These are phyloP conservation scores for Pezicula neosporulosa DNA, from an alignment of 2,329 filamentous ascomycete species.

Conservation along the genomic window DNA sequence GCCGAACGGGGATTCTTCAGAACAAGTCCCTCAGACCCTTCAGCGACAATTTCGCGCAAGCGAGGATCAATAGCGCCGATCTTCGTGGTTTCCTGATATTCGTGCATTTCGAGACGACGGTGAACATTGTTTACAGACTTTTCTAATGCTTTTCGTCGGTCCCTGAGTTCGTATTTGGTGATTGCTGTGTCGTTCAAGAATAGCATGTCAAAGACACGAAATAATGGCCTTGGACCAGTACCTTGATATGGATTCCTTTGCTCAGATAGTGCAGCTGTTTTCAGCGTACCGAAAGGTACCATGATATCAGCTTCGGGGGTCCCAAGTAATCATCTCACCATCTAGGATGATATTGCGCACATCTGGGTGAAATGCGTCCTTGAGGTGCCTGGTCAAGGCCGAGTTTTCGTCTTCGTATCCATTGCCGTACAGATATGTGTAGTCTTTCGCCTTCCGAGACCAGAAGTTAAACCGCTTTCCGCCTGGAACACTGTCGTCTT, in stretches of 20 bases:
- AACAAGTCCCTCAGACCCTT: slow-evolving; percentile 85
- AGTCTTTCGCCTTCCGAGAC: slow-evolving; percentile 95
- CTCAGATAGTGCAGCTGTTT: slow-evolving; percentile 81
- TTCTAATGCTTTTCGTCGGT: slow-evolving; percentile 73
- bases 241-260: slow-evolving; percentile 66
- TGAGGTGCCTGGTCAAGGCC: slow-evolving; percentile 76
- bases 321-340: slow-evolving; percentile 99
- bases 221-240: slow-evolving; percentile 68
- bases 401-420: slow-evolving; percentile 71
- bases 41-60: slow-evolving; percentile 78
- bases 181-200: slow-evolving; percentile 80
- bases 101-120: slow-evolving; percentile 79
- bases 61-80: slow-evolving; percentile 73
- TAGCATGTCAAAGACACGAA: slow-evolving; percentile 86
- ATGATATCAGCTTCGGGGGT: slow-evolving; percentile 81
- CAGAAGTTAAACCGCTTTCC: slow-evolving; percentile 80
- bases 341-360: slow-evolving; percentile 89
- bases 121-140: slow-evolving; percentile 66
- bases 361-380: slow-evolving; percentile 69
- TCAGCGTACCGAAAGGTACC: slow-evolving; percentile 87
- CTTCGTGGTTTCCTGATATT: slow-evolving; percentile 61
- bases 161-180: slow-evolving; percentile 77
- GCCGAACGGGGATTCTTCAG: slow-evolving; percentile 88
- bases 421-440: slow-evolving; percentile 88
- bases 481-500: slow-evolving; percentile 64